These are phyloP conservation scores for Hericium rajendrae DNA, from an alignment of 768 basidiomycete genomes.

Conservation along the genomic window DNA sequence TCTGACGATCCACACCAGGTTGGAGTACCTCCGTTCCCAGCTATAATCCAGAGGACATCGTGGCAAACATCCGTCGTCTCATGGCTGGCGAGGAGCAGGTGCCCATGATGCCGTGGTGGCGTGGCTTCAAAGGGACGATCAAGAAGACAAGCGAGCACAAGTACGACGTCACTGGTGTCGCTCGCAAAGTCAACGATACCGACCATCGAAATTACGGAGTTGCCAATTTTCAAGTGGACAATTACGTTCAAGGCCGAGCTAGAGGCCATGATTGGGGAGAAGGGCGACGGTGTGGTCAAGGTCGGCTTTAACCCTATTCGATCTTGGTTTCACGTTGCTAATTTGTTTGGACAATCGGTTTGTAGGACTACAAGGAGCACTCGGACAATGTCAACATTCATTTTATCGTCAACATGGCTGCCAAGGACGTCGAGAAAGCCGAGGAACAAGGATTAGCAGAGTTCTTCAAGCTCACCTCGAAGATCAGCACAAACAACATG, in stretches of 20 bases:
- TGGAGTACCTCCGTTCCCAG: conserved; percentile 93
- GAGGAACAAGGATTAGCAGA: conserved; percentile 84
- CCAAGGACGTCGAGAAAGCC: conserved; percentile 76
- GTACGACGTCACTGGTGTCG: conserved; percentile 70
- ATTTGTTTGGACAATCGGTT: background rate
- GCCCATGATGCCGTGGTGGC: conserved; percentile 95
- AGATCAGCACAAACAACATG: conserved; percentile 92
- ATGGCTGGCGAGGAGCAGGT: conserved; percentile 80
- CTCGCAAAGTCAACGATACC: conserved; percentile 70
- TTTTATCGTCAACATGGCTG: conserved; percentile 73
- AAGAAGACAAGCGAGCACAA: conserved; percentile 76
- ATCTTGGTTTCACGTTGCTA: background rate
- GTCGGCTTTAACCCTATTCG: conserved; percentile 24
- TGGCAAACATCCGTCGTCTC: conserved; percentile 74
- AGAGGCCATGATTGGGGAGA: conserved; percentile 82
- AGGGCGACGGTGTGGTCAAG: conserved; percentile 75
- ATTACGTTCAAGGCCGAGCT: conserved; percentile 86
- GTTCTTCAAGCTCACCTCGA: conserved; percentile 81
- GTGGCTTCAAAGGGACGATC: conserved; percentile 87
- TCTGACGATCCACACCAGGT: conserved; percentile 35
- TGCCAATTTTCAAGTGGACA: conserved; percentile 95
- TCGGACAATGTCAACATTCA: conserved; percentile 89
- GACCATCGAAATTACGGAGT: conserved; percentile 91
- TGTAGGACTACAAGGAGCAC: conserved; percentile 93
- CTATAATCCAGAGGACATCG: conserved; percentile 88